phyloP scores from a whole-genome alignment of 345 rosid species.

The Camelina sativa region DNA sequence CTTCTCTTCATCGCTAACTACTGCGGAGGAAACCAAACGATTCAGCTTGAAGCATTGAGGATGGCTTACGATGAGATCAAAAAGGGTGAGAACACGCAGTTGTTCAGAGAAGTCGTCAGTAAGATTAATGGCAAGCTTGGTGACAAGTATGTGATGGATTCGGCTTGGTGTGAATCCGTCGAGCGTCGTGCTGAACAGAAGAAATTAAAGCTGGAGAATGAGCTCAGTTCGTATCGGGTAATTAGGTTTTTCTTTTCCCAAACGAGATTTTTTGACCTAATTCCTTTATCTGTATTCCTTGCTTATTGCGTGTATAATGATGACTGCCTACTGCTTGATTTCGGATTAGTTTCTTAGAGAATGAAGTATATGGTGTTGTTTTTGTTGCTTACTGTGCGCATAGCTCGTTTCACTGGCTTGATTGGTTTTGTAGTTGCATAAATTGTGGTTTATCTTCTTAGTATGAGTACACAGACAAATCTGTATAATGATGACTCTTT shows the following conservation, averaged over 20 bases:
- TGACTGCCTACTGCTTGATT: neutral
- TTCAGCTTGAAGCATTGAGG: constrained; percentile 84
- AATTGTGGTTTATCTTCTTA: neutral
- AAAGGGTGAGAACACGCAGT: constrained; percentile 92
- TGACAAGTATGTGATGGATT: constrained; percentile 61
- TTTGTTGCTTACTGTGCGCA: neutral
- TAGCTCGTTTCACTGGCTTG: neutral
- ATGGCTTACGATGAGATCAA: constrained; percentile 97
- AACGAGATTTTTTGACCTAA: constrained; percentile 29
- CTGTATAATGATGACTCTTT: constrained; percentile 7
- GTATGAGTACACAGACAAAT: constrained; percentile 59
- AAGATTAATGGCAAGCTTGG: constrained; percentile 80
- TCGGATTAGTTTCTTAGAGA: constrained; percentile 2
- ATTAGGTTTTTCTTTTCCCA: constrained; percentile 16
- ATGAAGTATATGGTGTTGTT: constrained; percentile 5
- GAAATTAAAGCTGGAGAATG: constrained; percentile 87
- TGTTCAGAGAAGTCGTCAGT: constrained; percentile 74
- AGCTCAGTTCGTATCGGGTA: constrained; percentile 95
- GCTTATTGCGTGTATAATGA: neutral
- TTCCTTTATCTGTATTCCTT: neutral
- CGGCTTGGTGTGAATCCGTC: constrained; percentile 71
- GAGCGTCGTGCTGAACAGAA: constrained; percentile 86
- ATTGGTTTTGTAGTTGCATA: neutral
- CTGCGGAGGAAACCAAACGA: constrained; percentile 64
- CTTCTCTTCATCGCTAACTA: constrained; percentile 80